A percentile compares a stretch with the other conserved stretches of the same genome.
Evolutionary conservation across 1,284 basidiomycete species (phyloP).

Genomic region (Malassezia arunalokei): DNA sequence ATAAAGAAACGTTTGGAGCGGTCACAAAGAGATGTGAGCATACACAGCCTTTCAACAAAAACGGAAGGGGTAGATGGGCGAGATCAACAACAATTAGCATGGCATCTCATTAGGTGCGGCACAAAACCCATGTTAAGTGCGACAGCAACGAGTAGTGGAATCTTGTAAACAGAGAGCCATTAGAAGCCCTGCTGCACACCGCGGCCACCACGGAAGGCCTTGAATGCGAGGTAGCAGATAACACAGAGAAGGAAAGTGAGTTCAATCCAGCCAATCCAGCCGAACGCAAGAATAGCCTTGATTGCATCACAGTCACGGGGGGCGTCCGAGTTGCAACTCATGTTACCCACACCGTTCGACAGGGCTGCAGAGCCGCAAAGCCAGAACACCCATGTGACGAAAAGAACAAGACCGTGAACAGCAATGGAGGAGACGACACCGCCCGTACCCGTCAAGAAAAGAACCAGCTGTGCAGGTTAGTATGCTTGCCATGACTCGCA

Average conservation of each 20-base stretch:
- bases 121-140: background rate
- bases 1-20: background rate
- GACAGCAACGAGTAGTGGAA: constrained; percentile 9
- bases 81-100: constrained; percentile 8
- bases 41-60: constrained; percentile 5
- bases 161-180: background rate
- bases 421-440: constrained; percentile 44
- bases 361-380: constrained; percentile 37
- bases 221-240: constrained; percentile 30
- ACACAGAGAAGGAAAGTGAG: constrained; percentile 34
- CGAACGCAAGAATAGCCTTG: constrained; percentile 40
- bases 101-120: background rate
- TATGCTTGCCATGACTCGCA: background rate
- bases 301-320: constrained; percentile 36
- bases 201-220: constrained; percentile 43
- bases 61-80: background rate
- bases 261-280: constrained; percentile 38
- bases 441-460: constrained; percentile 40
- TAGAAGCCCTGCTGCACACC: constrained; percentile 38
- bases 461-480: constrained; percentile 24
- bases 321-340: constrained; percentile 17
- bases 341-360: constrained; percentile 25
- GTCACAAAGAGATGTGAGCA: background rate
- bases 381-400: constrained; percentile 41
- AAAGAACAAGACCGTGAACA: constrained; percentile 33